Evolutionary conservation across 2,329 filamentous ascomycete species (phyloP).

Genomic region (Phoma sp.): DNA sequence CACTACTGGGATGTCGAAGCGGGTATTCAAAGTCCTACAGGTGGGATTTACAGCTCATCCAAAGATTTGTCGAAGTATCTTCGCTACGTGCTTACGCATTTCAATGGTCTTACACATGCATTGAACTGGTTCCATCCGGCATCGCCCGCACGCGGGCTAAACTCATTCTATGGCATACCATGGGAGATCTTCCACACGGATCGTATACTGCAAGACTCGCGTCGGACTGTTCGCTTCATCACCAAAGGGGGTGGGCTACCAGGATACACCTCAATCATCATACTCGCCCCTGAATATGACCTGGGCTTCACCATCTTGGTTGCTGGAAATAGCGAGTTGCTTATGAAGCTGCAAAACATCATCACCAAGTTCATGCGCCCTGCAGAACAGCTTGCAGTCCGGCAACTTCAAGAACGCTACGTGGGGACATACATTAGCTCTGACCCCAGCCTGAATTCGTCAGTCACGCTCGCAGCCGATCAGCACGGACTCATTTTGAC

Average conservation of each 20-base stretch:
- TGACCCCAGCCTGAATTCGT: conserved; percentile 33
- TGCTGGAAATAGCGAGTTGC: conserved; percentile 32
- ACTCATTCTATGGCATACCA: conserved; percentile 56
- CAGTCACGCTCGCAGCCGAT: conserved; percentile 34
- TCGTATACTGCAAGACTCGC: conserved; percentile 46
- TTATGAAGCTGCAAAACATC: conserved; percentile 37
- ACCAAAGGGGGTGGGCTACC: conserved; percentile 56
- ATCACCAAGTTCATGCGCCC: conserved; percentile 43
- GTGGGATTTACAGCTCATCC: conserved; percentile 54
- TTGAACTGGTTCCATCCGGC: conserved; percentile 55
- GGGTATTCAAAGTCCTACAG: conserved; percentile 54
- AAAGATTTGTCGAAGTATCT: conserved; percentile 54
- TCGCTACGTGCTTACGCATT: conserved; percentile 52
- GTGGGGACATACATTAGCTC: conserved; percentile 35
- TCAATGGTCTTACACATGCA: conserved; percentile 51
- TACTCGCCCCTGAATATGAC: conserved; percentile 54
- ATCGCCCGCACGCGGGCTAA: conserved; percentile 45
- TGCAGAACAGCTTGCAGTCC: conserved; percentile 44
- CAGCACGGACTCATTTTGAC: conserved; percentile 39
- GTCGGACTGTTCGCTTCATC: conserved; percentile 52
- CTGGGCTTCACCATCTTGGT: conserved; percentile 54
- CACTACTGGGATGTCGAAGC: conserved; percentile 53
- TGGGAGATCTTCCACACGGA: conserved; percentile 58
- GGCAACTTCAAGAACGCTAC: conserved; percentile 37
- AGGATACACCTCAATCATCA: conserved; percentile 52